Percentiles rank a stretch among this genome's conserved stretches.
Evolutionary conservation across 176 grass and related monocot species (phyloP).

Genomic region (Oryza punctata): DNA sequence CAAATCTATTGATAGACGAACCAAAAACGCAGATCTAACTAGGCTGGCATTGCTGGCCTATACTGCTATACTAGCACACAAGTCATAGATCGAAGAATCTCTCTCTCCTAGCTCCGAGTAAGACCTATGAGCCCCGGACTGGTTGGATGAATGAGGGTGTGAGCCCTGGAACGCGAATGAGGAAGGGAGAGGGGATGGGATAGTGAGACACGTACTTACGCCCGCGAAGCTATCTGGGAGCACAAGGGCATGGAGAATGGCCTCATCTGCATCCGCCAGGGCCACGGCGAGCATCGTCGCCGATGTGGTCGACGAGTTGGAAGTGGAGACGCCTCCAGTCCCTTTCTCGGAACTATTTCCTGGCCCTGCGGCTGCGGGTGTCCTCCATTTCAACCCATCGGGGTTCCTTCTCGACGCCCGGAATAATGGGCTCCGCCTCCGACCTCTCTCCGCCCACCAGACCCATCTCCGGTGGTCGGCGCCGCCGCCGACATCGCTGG

Average conservation of each 20-base stretch:
- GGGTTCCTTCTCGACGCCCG: too few relatives aligned
- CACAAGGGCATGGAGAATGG: conserved; percentile 39
- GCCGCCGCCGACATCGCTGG: too few relatives aligned
- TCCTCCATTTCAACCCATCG: not conserved
- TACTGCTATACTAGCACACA: not conserved
- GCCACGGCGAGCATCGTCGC: not conserved
- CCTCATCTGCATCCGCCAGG: not conserved
- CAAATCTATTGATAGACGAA: not conserved
- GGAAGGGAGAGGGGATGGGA: not conserved
- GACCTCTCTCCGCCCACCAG: not conserved
- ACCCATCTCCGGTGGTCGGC: not conserved
- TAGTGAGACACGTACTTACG: not conserved
- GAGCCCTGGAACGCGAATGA: not conserved
- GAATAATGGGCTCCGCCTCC: not conserved
- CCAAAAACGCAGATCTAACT: not conserved
- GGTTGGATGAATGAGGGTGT: not conserved
- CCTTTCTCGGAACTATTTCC: not conserved
- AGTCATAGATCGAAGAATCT: not conserved
- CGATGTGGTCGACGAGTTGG: not conserved
- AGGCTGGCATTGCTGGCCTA: not conserved
- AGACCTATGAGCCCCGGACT: not conserved
- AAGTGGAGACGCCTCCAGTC: not conserved
- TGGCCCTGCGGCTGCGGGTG: too few relatives aligned
- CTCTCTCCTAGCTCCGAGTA: not conserved
- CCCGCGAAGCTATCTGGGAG: conserved; percentile 48